phyloP scores from a whole-genome alignment of 345 rosid genomes.

The Bruguiera parviflora region DNA sequence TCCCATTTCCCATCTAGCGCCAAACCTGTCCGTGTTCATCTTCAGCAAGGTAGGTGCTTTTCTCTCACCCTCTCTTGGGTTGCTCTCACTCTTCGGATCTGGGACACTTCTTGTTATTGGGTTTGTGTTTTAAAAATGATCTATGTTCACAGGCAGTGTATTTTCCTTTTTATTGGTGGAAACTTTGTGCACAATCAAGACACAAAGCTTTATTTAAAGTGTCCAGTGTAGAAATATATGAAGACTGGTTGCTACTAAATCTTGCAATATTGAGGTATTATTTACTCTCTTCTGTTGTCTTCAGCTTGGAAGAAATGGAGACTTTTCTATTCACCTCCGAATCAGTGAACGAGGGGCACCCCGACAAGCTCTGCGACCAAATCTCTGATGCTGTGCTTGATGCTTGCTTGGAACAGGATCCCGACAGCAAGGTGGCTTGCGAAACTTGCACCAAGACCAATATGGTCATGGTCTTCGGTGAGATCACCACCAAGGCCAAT shows the following conservation, averaged over 20 bases:
- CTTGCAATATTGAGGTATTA: background rate
- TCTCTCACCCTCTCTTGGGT: too few relatives aligned
- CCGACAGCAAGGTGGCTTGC: conserved; percentile 6
- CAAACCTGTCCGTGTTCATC: too few relatives aligned
- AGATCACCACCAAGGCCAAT: conserved; percentile 4
- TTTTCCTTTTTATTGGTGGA: too few relatives aligned
- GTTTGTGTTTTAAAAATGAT: too few relatives aligned
- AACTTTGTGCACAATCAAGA: too few relatives aligned
- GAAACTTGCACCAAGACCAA: conserved; percentile 4
- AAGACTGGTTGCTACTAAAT: background rate
- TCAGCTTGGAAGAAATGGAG: conserved; percentile 5
- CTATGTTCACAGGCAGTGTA: too few relatives aligned
- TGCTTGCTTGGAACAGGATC: conserved; percentile 6
- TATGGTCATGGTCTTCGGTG: conserved; percentile 1
- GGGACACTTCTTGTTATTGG: too few relatives aligned
- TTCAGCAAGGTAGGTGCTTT: too few relatives aligned
- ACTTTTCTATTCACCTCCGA: conserved; percentile 3
- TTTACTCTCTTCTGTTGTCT: background rate
- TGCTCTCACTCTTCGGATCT: too few relatives aligned
- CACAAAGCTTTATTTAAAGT: too few relatives aligned
- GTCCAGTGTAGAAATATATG: too few relatives aligned
- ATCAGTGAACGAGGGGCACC: conserved; percentile 6
- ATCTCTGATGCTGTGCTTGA: background rate
- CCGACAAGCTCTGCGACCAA: conserved; percentile 3
- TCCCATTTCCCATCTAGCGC: too few relatives aligned